Evolutionary conservation across 2,329 filamentous ascomycete genomes (phyloP).

Genomic region (Botrytis byssoidea): DNA sequence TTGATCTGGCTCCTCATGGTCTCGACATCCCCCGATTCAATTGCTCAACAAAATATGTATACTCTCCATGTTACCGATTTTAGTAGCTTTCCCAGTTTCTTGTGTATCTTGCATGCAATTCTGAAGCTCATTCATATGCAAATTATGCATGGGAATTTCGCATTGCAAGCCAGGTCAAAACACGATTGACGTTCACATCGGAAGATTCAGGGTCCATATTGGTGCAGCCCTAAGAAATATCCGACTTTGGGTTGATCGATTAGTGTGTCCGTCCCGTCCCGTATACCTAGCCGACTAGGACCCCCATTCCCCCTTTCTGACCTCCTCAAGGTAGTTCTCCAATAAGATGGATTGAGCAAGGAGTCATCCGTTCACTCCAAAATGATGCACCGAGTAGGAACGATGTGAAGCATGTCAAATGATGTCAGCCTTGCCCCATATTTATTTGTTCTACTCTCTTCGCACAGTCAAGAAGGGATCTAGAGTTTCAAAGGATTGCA

Average conservation of each 20-base stretch:
- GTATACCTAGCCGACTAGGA: background rate
- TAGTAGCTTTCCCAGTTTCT: background rate
- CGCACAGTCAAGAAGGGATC: too few species aligned
- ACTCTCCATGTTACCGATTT: background rate
- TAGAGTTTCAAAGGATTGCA: background rate
- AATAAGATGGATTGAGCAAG: background rate
- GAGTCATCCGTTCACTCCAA: background rate
- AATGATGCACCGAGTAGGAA: background rate
- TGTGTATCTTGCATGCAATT: background rate
- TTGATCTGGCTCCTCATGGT: background rate
- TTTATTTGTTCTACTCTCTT: background rate
- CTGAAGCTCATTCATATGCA: background rate
- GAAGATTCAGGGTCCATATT: background rate
- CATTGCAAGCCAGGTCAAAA: background rate
- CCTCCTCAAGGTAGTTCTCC: background rate
- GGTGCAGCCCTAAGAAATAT: background rate
- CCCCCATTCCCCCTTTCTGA: background rate
- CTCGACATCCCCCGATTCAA: background rate
- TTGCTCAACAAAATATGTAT: background rate
- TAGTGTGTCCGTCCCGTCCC: background rate
- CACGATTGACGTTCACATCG: background rate
- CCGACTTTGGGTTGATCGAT: background rate
- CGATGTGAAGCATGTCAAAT: background rate
- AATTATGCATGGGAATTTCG: background rate
- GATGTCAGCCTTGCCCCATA: background rate